Base-by-base conservation (phyloP, 768 basidiomycete genomes). In the Dacryopinax primogenitus region DNA sequence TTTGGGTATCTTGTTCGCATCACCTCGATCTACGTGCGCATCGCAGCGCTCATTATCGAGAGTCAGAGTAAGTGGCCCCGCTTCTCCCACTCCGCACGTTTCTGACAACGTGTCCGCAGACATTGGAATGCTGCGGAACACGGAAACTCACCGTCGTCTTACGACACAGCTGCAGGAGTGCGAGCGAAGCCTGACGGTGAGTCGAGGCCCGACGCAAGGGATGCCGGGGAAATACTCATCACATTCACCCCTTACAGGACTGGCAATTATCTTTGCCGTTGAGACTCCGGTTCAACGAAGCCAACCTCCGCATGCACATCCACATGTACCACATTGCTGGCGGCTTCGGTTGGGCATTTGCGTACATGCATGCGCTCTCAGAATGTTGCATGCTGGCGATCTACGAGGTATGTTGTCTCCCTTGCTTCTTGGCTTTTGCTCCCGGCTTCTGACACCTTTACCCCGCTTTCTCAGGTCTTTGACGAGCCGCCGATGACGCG, bases 1-100 rank as follows among this genome's bases (percentile, higher is more conserved):
- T 83, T 84, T 66, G 90, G 88, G 1, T 87, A 90, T 71, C 78
- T 89, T 64, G 83, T 88, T 71, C 85, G 87, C 51, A 77, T 88
- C 47, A 75, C 86, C 58, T 77, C 84, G 7, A 80, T 90, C 37
- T 85, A 86, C 68, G 77, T 81, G 47, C 81, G 81, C 70, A 77
- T 86, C 66, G 84, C 11, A 7, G 26, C 51, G 15, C 51, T 58
- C 51, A 58, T 58, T 13, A 58, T 58, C 51, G 51, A 58, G 88
- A 72, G 77, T 73, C 77, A 76, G 66, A 81, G 86, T 82, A 67
- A 73, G 73, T 72, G 47, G 67, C 44, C 47, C 63, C 23, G 51
- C 65, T 3, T 62, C 18, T 39, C n/a, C 9, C 58, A 58, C 26
- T 62, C 41, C 36, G 21, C n/a, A 18, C 35, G 15, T 6, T 26